Evolutionary conservation across 2,329 filamentous ascomycete genomes (phyloP).

Genomic region (Aspergillus piperis): DNA sequence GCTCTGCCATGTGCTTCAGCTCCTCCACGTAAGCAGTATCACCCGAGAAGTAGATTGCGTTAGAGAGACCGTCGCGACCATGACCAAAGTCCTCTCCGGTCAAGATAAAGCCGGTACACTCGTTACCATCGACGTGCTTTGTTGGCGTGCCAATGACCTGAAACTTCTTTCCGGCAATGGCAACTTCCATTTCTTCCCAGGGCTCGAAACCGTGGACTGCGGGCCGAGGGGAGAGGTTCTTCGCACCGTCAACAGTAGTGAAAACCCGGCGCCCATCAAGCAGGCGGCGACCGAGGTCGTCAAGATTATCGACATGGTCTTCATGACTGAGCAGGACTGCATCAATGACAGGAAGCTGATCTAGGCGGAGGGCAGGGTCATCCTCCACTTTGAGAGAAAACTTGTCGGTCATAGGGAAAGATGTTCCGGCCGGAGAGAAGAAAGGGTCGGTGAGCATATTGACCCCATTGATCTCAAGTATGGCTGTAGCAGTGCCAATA

Average conservation of each 20-base stretch:
- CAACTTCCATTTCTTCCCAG: constrained; percentile 40
- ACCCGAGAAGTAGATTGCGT: constrained; percentile 53
- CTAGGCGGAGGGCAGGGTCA: no score
- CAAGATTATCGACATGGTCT: no score
- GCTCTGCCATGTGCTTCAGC: constrained; percentile 35
- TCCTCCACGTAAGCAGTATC: constrained; percentile 53
- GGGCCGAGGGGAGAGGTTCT: constrained; percentile 47
- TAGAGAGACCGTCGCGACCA: constrained; percentile 39
- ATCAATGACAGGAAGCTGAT: no score
- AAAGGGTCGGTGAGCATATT: no score
- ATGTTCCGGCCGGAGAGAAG: no score
- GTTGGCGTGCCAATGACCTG: constrained; percentile 48
- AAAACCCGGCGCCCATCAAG: constrained; percentile 20
- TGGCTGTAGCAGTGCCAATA: no score
- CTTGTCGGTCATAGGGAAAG: no score
- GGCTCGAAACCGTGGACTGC: constrained; percentile 43
- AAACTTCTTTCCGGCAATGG: constrained; percentile 38
- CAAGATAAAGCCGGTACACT: constrained; percentile 51
- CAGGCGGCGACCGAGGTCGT: no score
- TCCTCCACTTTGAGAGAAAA: no score
- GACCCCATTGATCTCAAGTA: no score
- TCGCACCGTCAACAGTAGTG: constrained; percentile 50
- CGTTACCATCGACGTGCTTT: constrained; percentile 47
- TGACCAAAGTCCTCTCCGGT: constrained; percentile 41
- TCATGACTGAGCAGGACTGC: no score